Conservation (phyloP, 2,329 filamentous ascomycete genomes). For the Trichoderma asperellum region DNA sequence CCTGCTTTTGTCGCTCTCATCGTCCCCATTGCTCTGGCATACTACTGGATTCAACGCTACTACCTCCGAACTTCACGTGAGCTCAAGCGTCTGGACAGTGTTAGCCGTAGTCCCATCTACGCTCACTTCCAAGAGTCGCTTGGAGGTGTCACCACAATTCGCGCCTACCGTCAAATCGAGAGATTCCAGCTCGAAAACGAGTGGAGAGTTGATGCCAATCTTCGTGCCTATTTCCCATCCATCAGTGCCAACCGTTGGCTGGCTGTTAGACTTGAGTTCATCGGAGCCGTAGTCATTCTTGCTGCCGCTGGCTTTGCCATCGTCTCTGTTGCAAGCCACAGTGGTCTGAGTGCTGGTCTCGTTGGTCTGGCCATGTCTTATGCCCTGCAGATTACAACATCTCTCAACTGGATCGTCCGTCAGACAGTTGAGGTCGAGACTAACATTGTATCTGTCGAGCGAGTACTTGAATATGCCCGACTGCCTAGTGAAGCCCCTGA, state of each 20-base stretch:
- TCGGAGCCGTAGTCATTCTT: constrained; percentile 92
- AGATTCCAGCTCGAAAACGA: constrained; percentile 93
- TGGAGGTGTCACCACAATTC: constrained; percentile 91
- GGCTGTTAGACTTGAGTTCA: constrained; percentile 90
- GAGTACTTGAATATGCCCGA: constrained; percentile 91
- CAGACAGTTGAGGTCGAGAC: constrained; percentile 99
- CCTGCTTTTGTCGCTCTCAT: constrained; percentile 82
- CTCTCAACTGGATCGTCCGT: constrained; percentile 97
- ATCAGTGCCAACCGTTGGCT: constrained; percentile 95
- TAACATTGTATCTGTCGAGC: constrained; percentile 99
- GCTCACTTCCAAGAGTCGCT: constrained; percentile 98
- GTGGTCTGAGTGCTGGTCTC: constrained; percentile 67
- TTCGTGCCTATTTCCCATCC: constrained; percentile 92
- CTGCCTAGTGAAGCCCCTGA: constrained; percentile 94
- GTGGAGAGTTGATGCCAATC: constrained; percentile 93
- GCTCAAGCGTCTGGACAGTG: constrained; percentile 92
- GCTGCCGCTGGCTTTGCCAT: constrained; percentile 82
- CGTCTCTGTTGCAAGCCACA: constrained; percentile 73
- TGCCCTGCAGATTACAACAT: constrained; percentile 94
- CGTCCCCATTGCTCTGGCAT: constrained; percentile 77
- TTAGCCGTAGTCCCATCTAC: constrained; percentile 94
- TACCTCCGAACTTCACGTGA: constrained; percentile 96
- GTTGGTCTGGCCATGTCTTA: constrained; percentile 97
- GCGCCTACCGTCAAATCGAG: constrained; percentile 86
- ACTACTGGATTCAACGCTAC: constrained; percentile 94